Base-by-base conservation (phyloP, 106 monocot species). In the Xerophyta viscosa region DNA sequence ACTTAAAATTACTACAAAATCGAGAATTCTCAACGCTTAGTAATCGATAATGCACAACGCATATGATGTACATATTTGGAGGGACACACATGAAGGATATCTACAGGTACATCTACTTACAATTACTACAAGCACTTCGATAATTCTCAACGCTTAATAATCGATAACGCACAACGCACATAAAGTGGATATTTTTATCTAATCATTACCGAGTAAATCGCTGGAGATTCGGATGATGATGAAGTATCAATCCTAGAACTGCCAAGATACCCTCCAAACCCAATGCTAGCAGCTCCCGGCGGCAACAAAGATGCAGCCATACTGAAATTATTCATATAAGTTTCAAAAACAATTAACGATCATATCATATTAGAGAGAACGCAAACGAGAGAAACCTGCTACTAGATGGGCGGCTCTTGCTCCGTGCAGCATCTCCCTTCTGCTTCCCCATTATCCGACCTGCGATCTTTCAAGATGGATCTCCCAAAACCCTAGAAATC, bases 191-290 rank as follows among this genome's bases (percentile, higher is more conserved):
- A 33, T 6, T 33, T 6, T 33, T 33, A 6, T 11, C 33, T 5
- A 33, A 33, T 33, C 5, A 33, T 15, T 81, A 88, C 94, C 59
- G 67, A 49, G 29, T 58, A 63, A 47, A 73, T 50, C 4, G 21
- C 29, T 6, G 67, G 60, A 31, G 70, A 79, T 41, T 75, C 70
- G 0, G 61, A 31, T 9, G 77, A 44, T 21, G 79, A 65, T 14
- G 88, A 62, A 12, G 75, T 19, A 14, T 88, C 96, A 41, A 96
- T 56, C 29, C 76, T 56, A 48, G 89, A 73, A 30, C 70, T 76
- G 8, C 96, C 96, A 17, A 85, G 65, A 44, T 73, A 96, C 10
- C 96, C 96, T 24, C 96, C 96, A 43, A 96, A 96, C 7, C 96
- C 96, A 28, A 82, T 37, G 65, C 15, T 58, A 6, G 81, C 60